Base-by-base conservation (phyloP, 2,329 filamentous ascomycete genomes). In the Penicillium crustosum region DNA sequence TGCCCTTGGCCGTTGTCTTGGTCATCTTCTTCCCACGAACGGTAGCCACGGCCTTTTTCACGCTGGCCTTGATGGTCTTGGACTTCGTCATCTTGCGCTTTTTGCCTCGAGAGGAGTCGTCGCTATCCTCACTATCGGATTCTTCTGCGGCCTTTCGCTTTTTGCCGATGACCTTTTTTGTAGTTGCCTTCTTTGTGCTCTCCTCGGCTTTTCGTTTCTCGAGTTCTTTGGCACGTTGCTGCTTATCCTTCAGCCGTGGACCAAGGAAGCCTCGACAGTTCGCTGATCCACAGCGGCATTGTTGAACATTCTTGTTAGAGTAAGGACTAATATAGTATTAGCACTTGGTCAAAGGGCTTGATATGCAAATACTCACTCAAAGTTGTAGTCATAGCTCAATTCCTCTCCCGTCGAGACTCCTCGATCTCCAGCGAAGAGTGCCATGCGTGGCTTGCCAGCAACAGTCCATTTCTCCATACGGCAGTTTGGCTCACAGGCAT, bases 401-500 rank as follows among this genome's bases (percentile, higher is more conserved):
- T 99, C 94, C 62, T 97, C 92, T 25, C 94, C 94, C 12, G 93
- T 96, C 86, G 90, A 90, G 72, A 99, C 93, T 15, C 91, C 91
- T 48, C 83, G 82, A 66, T 95, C 89, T 33, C 93, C 93, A 13
- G 94, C 94, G 73, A 99, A 99, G 1, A 99, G 84, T 17, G 93
- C 94, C 91, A 99, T 97, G 55, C 94, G 87, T 42, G 93, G 93
- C 73, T 96, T 92, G 29, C 93, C 93, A 49, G 88, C 88, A 54
- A 99, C 94, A 61, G 93, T 93, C 91, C 92, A 96, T 75, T 97
- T 97, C 69, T 96, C 91, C 93, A 99, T 97, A 61, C 89, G 86
- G 77, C 93, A 97, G 72, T 99, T 99, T 3, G 94, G 94, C 57
- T 90, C 89, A 77, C 94, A 99, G 19, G 92, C 96, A 75, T 99